Base-by-base conservation (phyloP, 2,329 filamentous ascomycete genomes). In the Penicillium decumbens region DNA sequence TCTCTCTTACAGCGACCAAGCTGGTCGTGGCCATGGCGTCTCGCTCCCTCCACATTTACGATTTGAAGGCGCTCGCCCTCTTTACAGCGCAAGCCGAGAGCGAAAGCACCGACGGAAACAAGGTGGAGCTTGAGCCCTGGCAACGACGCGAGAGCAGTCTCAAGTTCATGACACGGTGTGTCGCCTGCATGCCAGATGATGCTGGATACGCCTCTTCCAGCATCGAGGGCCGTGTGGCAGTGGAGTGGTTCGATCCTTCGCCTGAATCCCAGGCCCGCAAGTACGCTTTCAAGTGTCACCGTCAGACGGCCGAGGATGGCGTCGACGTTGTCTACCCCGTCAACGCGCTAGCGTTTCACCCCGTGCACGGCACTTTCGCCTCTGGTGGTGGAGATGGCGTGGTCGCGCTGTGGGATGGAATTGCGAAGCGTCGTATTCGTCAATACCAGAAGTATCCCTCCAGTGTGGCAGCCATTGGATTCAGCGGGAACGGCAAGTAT, bases 231-330 rank as follows among this genome's bases (percentile, higher is more conserved):
- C 84, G 93, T 61, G 90, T 98, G 1, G 92, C 91, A 0, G 93
- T 98, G 1, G 93, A 98, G 71, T 97, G 91, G 89, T 97, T 98
- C 68, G 93, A 97, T 66, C 88, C 93, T 13, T 88, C 84, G 4
- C 77, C 83, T 37, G 88, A 92, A 69, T 91, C 88, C 3, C 91
- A 97, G 73, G 86, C 88, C 33, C 82, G 91, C 58, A 97, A 96
- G 71, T 98, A 97, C 69, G 93, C 93, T 12, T 98, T 98, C 81
- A 98, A 98, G 72, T 98, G 93, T 72, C 93, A 98, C 72, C 82
- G 93, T 4, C 89, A 95, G 69, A 79, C 83, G 27, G 67, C 75
- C 2, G 58, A 60, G 46, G 79, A 80, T 38, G 83, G 82, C 43
- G 83, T 80, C 25, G 91, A 95, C 63, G 80, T 95, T 4, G 89